Base-by-base conservation (phyloP, 2,329 filamentous ascomycete species). In the Trichoderma pleuroti region DNA sequence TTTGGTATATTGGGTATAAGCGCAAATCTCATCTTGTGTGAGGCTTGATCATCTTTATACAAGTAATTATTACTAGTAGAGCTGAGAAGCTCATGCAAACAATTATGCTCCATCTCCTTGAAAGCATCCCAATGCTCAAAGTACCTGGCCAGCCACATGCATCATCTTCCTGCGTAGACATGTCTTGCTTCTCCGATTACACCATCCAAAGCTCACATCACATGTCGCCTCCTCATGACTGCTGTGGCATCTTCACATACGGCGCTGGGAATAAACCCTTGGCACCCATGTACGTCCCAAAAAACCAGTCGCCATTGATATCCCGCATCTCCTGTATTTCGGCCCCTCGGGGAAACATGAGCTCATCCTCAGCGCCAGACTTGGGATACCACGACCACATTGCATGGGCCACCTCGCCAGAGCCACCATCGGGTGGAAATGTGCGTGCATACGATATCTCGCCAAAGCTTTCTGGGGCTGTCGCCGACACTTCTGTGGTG, bases 301-400 rank as follows among this genome's bases (percentile, higher is more conserved):
- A 92, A 76, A 87, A 94, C 94, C 94, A 98, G 79, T 97, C 94
- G 21, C 91, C 92, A 78, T 97, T 97, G 61, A 97, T 89, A 79
- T 96, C 92, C 78, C 95, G 91, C 46, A 92, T 89, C 82, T 98
- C 95, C 8, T 86, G 86, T 16, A 98, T 87, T 80, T 96, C 92
- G 0, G 94, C 94, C 11, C 92, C 90, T 64, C 90, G 90, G 0
- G 95, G 95, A 75, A 98, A 98, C 73, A 90, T 80, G 52, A 98
- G 81, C 81, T 98, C 95, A 77, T 97, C 92, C 24, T 84, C 84
- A 1, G 87, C 87, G 3, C 82, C 86, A 0, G 85, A 81, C 3
- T 87, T 86, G 0, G 93, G 93, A 77, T 91, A 94, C 86, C 93
- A 97, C 5, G 89, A 86, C 92, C 93, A 98, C 18, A 86, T 81